Base-by-base conservation (phyloP, 202 grass and related monocot species). In the Eragrostis tef region DNA sequence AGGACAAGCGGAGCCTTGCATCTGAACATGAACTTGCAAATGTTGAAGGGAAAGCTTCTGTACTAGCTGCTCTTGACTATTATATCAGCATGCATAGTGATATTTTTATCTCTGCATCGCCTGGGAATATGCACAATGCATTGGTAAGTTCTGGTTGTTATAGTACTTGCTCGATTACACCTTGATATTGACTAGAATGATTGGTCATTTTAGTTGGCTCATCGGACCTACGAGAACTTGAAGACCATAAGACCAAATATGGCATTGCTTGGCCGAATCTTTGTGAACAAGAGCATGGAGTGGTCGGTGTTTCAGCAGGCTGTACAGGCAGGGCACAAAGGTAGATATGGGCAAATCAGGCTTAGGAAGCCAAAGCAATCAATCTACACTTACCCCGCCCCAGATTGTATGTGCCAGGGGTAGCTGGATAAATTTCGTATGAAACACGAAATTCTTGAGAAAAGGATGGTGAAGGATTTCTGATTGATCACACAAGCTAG, bases 111-210 rank as follows among this genome's bases (percentile, higher is more conserved):
- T 95, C 92, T 0, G 95, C 95, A 4, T 95, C 95, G 26, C 90
- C 95, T 54, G 88, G 95, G 51, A 98, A 98, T 59, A 98, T 95
- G 92, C 95, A 98, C 73, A 95, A 98, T 88, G 95, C 95, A 75
- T 62, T 98, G 73, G 92, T 91, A 91, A 91, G 26, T 60, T 60
- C 15, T 46, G 2, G 6, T 82, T n/a, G 43, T 54, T 13, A 66
- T 10, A 52, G 34, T 42, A 66, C 81, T 24, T 9, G 0, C 21
- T 79, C 67, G 52, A 67, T 67, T 57, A 19, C 2, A 45, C 51
- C 5, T 42, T 41, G 22, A 64, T 47, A 15, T 64, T 85, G 6
- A 83, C 57, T 16, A 34, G n/a, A 68, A 60, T 2, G 79, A 64
- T 64, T 48, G 59, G 24, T 83, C 73, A 2, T 77, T 50, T 73